A percentile compares a stretch with the other conserved stretches of the same genome.
Evolutionary conservation across 108 stramenopile genomes (phyloP).

Genomic region (Licmophora abbreviata): DNA sequence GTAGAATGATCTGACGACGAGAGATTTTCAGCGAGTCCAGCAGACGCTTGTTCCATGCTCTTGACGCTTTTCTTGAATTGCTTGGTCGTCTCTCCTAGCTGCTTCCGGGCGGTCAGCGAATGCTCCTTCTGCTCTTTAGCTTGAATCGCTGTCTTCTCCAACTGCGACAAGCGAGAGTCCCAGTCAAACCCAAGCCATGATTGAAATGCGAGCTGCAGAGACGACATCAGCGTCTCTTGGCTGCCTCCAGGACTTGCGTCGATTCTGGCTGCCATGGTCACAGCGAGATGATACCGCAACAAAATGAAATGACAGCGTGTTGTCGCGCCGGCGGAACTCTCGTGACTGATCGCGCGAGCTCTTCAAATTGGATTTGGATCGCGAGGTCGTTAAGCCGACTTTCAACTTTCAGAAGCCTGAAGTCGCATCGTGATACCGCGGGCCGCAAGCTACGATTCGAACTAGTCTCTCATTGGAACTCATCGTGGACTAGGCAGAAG

Average conservation of each 20-base stretch:
- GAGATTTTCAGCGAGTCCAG: constrained; percentile 8
- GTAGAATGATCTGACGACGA: constrained; percentile 17
- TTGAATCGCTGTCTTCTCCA: constrained; percentile 23
- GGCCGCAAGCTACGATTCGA: no score
- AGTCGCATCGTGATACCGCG: no score
- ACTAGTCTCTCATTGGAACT: no score
- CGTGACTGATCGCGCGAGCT: no score
- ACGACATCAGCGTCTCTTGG: constrained; percentile 10
- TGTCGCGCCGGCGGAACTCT: no score
- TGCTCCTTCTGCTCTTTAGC: constrained; percentile 50
- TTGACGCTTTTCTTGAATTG: constrained; percentile 70
- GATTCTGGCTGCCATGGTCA: background rate
- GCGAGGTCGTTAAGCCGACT: no score
- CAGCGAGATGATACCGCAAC: no score
- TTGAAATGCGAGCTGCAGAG: constrained; percentile 42
- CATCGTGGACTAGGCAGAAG: no score
- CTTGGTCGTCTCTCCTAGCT: constrained; percentile 70
- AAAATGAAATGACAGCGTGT: no score
- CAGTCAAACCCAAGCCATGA: constrained; percentile 52
- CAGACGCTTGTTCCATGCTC: constrained; percentile 27
- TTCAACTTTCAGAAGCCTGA: no score
- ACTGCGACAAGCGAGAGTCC: constrained; percentile 24
- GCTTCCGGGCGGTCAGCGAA: constrained; percentile 56
- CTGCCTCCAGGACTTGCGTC: background rate
- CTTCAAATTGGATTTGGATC: no score